Base-by-base conservation (phyloP, 352 stramenopile species). In the Pythium oligandrum region DNA sequence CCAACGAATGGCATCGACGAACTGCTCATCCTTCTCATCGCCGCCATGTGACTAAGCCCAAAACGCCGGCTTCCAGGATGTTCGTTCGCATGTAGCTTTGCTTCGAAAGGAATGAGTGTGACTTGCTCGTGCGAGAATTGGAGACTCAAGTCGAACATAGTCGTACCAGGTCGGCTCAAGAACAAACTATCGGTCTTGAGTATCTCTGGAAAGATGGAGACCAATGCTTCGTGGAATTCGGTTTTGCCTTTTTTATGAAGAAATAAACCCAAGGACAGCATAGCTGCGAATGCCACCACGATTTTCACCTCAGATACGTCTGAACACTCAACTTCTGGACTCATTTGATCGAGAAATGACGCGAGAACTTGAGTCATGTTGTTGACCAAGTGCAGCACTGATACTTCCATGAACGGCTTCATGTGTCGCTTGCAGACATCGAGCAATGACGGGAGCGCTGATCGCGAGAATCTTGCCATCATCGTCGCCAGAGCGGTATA, bases 371-470 rank as follows among this genome's bases (percentile, higher is more conserved):
- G 57, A 1, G 88, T 54, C 55, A 82, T 70, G 44, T 78, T 87
- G 6, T 51, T n/a, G 3, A 88, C 69, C 2, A 59, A 48, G 43
- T 84, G 75, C 1, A 51, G 54, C n/a, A 76, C 63, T 4, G 67
- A 70, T 31, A 78, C 72, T 12, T 71, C 62, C n/a, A 79, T 50
- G 40, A 73, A 75, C 0, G 65, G 11, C 33, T 72, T 66, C 7
- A 35, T 53, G 33, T 83, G 51, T 1, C 70, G 53, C 55, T 85
- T 84, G 53, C 65, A 80, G n/a, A 88, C 43, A 3, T 88, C 73
- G 36, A 90, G 59, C 1, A 90, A 37, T 1, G 54, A 12, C 1
- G 74, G 64, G 6, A 86, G 53, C 32, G 78, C 66, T 0, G 66
- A 72, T 38, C 79, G 67, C 61, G 77, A 70, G 3, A 81, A 45